Evolutionary conservation across 2,329 filamentous ascomycete species (phyloP), one percentile per base, ranked within the genome.

Genomic region (Pyrenophora seminiperda): DNA sequence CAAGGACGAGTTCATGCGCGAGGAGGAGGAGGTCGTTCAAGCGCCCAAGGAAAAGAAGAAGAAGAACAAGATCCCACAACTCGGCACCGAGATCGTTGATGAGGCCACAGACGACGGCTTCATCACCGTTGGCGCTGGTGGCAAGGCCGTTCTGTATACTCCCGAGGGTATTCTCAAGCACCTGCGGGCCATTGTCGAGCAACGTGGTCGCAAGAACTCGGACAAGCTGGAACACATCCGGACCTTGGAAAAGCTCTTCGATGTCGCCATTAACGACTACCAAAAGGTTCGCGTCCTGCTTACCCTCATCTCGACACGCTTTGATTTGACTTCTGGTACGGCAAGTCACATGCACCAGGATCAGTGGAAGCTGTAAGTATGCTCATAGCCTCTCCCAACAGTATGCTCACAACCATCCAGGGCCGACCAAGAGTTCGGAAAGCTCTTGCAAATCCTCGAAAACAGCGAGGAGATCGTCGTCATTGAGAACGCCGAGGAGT

Each of bases 101-200:
- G 76, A 75, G 19, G 85, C 79, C 24, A 90, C 91, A 59, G 90
- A 95, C 55, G 90, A 91, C 65, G 94, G 91, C 53, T 99, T 97
- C 73, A 86, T 87, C 33, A 91, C 87, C 15, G 91, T 99, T 58
- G 91, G 90, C 54, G 90, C 90, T 73, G 90, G 92, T 63, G 94
- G 94, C 60, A 91, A 91, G 75, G 86, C 90, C 43, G 81, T 97
- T 50, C 87, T 90, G 67, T 97, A 96, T 76, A 99, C 95, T 10
- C 89, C 93, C 17, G 94, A 99, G 80, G 94, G 92, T 75, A 99
- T 99, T 70, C 88, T 97, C 75, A 99, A 99, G 82, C 91, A 97
- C 75, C 83, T 99, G 43, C 86, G 93, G 50, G 84, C 86, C 43
- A 97, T 99, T 70, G 82, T 97, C 72, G 94, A 99, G 79, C 92